Percentiles rank a stretch among this genome's conserved stretches.
Evolutionary conservation across 495 filamentous ascomycete species (phyloP).

Genomic region (Hypoxylon perforatum): DNA sequence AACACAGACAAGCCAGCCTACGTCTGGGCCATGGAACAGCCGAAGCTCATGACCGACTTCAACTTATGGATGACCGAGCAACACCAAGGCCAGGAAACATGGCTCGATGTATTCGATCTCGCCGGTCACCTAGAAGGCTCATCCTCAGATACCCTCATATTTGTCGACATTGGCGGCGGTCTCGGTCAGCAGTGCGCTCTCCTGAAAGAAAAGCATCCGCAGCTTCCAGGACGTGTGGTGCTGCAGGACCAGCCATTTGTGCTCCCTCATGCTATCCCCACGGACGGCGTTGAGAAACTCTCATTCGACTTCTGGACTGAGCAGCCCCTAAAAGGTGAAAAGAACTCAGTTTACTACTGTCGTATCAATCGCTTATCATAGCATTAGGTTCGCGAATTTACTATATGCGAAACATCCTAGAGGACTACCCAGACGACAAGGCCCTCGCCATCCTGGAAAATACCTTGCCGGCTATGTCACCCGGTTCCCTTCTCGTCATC

Average conservation of each 20-base stretch:
- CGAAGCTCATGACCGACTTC: slow-evolving; percentile 51
- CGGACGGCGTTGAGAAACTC: slow-evolving; percentile 56
- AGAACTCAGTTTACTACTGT: slow-evolving; percentile 4
- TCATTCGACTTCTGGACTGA: slow-evolving; percentile 60
- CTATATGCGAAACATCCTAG: slow-evolving; percentile 46
- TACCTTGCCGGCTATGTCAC: slow-evolving; percentile 47
- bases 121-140: neutral
- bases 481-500: slow-evolving; percentile 52
- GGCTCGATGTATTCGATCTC: slow-evolving; percentile 48
- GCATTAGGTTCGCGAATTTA: slow-evolving; percentile 43
- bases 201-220: slow-evolving; percentile 54
- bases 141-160: slow-evolving; percentile 35
- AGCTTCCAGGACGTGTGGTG: slow-evolving; percentile 56
- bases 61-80: slow-evolving; percentile 52
- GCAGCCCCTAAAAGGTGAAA: slow-evolving; percentile 58
- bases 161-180: slow-evolving; percentile 66
- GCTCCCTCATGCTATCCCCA: slow-evolving; percentile 37
- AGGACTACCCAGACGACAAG: slow-evolving; percentile 44
- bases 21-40: slow-evolving; percentile 52
- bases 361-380: neutral
- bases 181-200: slow-evolving; percentile 60
- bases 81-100: slow-evolving; percentile 43
- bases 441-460: slow-evolving; percentile 40
- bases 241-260: slow-evolving; percentile 62
- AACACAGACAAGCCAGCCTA: slow-evolving; percentile 55